A percentile compares a stretch with the other conserved stretches of the same genome.
Evolutionary conservation across 345 rosid species (phyloP).

Genomic region (Kandelia obovata): DNA sequence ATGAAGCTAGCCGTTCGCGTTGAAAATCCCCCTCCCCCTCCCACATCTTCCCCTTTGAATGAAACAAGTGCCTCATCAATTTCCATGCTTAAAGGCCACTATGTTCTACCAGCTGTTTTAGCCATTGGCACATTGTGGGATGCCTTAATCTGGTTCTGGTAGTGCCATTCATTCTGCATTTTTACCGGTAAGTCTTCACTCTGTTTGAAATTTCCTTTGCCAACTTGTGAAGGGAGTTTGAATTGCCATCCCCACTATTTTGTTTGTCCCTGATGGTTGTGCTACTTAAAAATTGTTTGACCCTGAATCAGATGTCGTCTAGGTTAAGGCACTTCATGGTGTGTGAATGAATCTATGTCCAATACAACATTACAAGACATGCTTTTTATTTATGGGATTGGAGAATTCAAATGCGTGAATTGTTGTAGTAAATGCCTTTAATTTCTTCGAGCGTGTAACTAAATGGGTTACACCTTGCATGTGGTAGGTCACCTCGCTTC

Average conservation of each 20-base stretch:
- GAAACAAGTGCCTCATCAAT: constrained; percentile 34
- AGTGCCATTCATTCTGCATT: constrained; percentile 2
- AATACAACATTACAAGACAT: neutral
- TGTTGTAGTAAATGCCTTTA: neutral
- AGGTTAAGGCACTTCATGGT: neutral
- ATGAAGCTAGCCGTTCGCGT: constrained; percentile 67
- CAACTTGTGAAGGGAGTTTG: constrained; percentile 24
- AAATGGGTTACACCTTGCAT: constrained; percentile 2
- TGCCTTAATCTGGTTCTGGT: constrained; percentile 41
- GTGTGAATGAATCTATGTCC: neutral
- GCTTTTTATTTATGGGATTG: constrained; percentile 1
- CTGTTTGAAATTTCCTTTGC: constrained; percentile 12
- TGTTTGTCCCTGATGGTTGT: constrained; percentile 8
- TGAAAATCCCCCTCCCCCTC: constrained; percentile 71
- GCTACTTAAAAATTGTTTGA: neutral
- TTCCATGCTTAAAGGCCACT: constrained; percentile 27
- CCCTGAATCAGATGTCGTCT: constrained; percentile 3
- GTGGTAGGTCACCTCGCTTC: constrained; percentile 5
- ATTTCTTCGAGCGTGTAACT: neutral
- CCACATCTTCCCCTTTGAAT: constrained; percentile 38
- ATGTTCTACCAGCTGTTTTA: constrained; percentile 41
- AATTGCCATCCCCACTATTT: constrained; percentile 6
- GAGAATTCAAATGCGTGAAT: neutral
- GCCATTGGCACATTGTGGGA: constrained; percentile 54
- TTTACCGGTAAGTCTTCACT: neutral